A percentile compares a stretch with the other conserved stretches of the same genome.
These are phyloP conservation scores for Zygosaccharomyces sapae DNA, from an alignment of 1,139 yeast genomes.

Conservation along the genomic window DNA sequence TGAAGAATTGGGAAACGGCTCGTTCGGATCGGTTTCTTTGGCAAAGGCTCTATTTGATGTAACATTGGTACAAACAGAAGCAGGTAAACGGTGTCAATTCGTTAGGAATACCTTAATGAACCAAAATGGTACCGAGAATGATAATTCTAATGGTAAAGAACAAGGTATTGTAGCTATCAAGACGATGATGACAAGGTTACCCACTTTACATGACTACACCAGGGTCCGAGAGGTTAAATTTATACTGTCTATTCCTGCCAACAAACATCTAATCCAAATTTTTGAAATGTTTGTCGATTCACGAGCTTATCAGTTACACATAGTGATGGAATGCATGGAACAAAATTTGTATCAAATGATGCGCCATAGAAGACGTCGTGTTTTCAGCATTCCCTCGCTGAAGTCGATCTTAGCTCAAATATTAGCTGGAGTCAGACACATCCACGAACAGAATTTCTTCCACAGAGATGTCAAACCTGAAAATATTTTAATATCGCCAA, in stretches of 20 bases:
- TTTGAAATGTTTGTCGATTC: slow-evolving; percentile 76
- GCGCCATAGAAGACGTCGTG: slow-evolving; percentile 48
- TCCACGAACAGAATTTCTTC: slow-evolving; percentile 68
- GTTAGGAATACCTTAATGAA: slow-evolving; percentile 41
- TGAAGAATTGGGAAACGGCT: slow-evolving; percentile 64
- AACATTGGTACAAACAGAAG: slow-evolving; percentile 16
- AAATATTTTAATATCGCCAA: slow-evolving; percentile 68
- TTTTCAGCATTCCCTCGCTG: slow-evolving; percentile 56
- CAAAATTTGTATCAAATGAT: slow-evolving; percentile 74
- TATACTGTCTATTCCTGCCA: slow-evolving; percentile 65
- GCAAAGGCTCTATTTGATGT: slow-evolving; percentile 46
- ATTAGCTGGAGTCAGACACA: slow-evolving; percentile 72
- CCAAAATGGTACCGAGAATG: slow-evolving; percentile 33
- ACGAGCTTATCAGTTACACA: slow-evolving; percentile 54
- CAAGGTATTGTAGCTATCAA: slow-evolving; percentile 74
- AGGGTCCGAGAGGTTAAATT: slow-evolving; percentile 72
- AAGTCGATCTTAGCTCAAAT: slow-evolving; percentile 67
- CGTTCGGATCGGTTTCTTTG: slow-evolving; percentile 69
- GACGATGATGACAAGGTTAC: slow-evolving; percentile 58
- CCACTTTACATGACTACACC: slow-evolving; percentile 52
- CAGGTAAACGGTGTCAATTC: slow-evolving; percentile 5
- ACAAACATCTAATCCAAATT: slow-evolving; percentile 65
- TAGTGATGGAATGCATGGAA: slow-evolving; percentile 86
- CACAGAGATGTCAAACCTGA: slow-evolving; percentile 95
- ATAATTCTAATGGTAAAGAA: slow-evolving; percentile 35